Evolutionary conservation across 2,329 filamentous ascomycete genomes (phyloP).

Genomic region (Fusarium miscanthi): DNA sequence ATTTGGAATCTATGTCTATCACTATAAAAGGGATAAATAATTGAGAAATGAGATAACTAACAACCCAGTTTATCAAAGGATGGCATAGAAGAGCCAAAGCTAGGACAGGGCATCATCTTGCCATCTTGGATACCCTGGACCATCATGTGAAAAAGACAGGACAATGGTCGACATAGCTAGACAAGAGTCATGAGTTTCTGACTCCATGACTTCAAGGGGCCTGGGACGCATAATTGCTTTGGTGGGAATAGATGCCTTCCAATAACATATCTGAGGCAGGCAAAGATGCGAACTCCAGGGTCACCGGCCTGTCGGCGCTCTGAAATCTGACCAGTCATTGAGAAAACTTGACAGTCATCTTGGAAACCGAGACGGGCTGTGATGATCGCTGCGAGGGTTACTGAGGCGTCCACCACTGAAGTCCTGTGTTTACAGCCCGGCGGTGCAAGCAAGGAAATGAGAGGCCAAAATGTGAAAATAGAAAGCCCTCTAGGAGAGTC

Average conservation of each 20-base stretch:
- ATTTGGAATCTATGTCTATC: neutral
- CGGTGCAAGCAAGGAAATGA: conserved; percentile 29
- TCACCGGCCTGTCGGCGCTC: conserved; percentile 6
- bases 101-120: neutral
- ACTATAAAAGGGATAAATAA: neutral
- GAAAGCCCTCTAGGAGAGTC: conserved; percentile 26
- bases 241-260: neutral
- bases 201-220: neutral
- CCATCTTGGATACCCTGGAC: neutral
- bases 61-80: neutral
- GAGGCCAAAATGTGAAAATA: conserved; percentile 32
- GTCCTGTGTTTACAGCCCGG: conserved; percentile 7
- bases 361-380: conserved; percentile 27
- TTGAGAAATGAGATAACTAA: neutral
- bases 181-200: neutral
- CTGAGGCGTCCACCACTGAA: conserved; percentile 3
- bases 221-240: neutral
- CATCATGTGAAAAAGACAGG: neutral
- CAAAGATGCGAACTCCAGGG: conserved; percentile 22
- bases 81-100: neutral
- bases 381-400: conserved; percentile 25
- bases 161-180: neutral
- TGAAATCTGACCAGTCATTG: conserved; percentile 40
- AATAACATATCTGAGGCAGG: conserved; percentile 8
- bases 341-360: conserved; percentile 29